Conservation (phyloP, 352 stramenopile species). For the Phytopythium boreale region DNA sequence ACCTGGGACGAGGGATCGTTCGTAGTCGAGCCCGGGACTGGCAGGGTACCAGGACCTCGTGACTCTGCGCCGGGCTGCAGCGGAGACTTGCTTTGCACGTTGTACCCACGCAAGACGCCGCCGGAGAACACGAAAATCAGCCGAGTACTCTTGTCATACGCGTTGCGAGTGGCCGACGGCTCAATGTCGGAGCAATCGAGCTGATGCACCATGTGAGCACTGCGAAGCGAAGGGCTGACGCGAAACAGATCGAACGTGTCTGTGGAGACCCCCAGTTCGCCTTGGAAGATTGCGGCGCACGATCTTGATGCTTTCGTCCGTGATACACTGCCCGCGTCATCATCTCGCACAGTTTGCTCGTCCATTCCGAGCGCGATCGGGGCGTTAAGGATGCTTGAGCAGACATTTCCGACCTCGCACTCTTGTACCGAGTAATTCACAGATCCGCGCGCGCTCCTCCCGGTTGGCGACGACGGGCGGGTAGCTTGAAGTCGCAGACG, state of each 20-base stretch:
- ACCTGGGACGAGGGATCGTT: neutral
- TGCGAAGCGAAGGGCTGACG: slow-evolving; percentile 7
- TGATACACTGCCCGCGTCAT: no score
- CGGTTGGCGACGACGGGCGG: neutral
- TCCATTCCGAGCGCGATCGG: neutral
- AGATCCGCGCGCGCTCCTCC: neutral
- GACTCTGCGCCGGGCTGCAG: neutral
- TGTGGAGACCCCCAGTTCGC: slow-evolving; percentile 5
- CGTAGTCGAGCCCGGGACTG: neutral
- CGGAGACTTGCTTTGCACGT: neutral
- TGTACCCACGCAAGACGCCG: slow-evolving; percentile 2
- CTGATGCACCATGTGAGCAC: slow-evolving; percentile 1
- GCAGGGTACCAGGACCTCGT: no score
- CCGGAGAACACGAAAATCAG: slow-evolving; percentile 3
- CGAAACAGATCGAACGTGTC: slow-evolving; percentile 9
- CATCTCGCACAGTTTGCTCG: neutral
- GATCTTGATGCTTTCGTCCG: neutral
- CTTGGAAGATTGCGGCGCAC: slow-evolving; percentile 6
- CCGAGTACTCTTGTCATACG: slow-evolving; percentile 2
- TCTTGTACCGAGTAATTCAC: slow-evolving; percentile 2
- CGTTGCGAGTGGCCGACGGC: slow-evolving; percentile 2
- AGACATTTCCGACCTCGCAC: slow-evolving; percentile 25
- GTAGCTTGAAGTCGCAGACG: slow-evolving; percentile 1
- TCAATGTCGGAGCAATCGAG: neutral
- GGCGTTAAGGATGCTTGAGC: slow-evolving; percentile 12